Base-by-base conservation (phyloP, 805 yeast species). In the Priceomyces haplophilus region DNA sequence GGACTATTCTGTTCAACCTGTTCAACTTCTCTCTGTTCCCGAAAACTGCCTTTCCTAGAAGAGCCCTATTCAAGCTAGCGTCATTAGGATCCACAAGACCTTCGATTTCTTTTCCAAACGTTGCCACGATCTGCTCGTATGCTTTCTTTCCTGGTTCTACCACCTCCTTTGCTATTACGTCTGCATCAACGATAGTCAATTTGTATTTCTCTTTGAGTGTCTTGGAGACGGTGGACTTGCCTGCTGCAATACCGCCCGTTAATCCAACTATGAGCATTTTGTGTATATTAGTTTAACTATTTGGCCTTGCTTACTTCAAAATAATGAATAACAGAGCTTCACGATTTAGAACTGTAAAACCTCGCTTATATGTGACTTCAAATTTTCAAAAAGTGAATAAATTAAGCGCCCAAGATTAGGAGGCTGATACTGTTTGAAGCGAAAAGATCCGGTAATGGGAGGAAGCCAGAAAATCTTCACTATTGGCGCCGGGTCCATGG, bases 211-310 rank as follows among this genome's bases (percentile, higher is more conserved):
- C 75, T 3, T 61, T 47, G 8, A 93, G 64, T 27, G 76, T 61
- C 13, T 65, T 56, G 0, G 97, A 87, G 0, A 87, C 97, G 0
- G 98, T 91, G 15, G 96, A 84, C 56, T 93, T 93, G 2, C 99
- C 99, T n/a, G 93, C 77, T 4, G 97, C 96, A 38, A 93, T 93
- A 1, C 97, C 97, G 1, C 99, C 99, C 0, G 99, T 93, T n/a
- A 93, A 75, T 1, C 99, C 99, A 4, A 93, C 76, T 24, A 93
- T 75, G 35, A 93, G 75, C 99, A 93, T 91, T 10, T 5, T 27
- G n/a, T 27, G 15, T 11, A 27, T 27, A 27, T 21, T n/a, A n/a
- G n/a, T n/a, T n/a, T n/a, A n/a, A n/a, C n/a, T n/a, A n/a, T n/a
- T n/a, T n/a, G n/a, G n/a, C n/a, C n/a, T n/a, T n/a, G n/a, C n/a